These are phyloP conservation scores for Osmanthus fragrans DNA, from an alignment of 257 asterid genomes.

Conservation along the genomic window DNA sequence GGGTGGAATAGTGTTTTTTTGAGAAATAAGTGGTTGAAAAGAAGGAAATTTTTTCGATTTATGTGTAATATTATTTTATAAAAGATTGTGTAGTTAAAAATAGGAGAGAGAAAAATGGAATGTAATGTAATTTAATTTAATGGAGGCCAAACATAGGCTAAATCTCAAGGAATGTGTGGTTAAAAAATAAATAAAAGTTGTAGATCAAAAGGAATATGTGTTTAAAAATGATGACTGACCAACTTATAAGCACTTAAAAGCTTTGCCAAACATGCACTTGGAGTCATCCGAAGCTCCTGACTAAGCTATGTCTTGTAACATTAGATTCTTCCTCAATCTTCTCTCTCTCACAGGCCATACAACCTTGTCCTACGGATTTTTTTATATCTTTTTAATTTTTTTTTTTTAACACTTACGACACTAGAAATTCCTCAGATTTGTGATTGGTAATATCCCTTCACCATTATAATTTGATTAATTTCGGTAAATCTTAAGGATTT, in stretches of 20 bases:
- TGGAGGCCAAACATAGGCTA: too few species aligned
- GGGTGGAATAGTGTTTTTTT: too few species aligned
- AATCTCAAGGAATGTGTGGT: neutral
- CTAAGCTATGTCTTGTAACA: neutral
- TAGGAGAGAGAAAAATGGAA: too few species aligned
- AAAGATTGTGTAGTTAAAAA: too few species aligned
- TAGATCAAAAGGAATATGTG: neutral
- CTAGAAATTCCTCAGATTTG: conserved; percentile 1
- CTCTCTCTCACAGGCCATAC: neutral
- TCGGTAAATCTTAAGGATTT: conserved; percentile 11
- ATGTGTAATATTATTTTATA: too few species aligned
- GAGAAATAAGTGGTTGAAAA: too few species aligned
- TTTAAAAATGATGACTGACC: neutral
- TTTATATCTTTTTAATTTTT: too few species aligned
- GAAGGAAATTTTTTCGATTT: too few species aligned
- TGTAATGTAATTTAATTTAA: too few species aligned
- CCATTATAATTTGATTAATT: neutral
- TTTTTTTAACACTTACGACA: neutral
- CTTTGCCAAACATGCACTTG: neutral
- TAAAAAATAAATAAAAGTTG: neutral
- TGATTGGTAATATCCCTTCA: conserved; percentile 11
- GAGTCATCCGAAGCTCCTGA: neutral
- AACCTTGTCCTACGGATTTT: neutral
- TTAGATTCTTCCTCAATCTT: conserved; percentile 1
- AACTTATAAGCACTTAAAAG: neutral